These are phyloP conservation scores for Raddia guianensis DNA, from an alignment of 176 grass and related monocot genomes.

Conservation along the genomic window DNA sequence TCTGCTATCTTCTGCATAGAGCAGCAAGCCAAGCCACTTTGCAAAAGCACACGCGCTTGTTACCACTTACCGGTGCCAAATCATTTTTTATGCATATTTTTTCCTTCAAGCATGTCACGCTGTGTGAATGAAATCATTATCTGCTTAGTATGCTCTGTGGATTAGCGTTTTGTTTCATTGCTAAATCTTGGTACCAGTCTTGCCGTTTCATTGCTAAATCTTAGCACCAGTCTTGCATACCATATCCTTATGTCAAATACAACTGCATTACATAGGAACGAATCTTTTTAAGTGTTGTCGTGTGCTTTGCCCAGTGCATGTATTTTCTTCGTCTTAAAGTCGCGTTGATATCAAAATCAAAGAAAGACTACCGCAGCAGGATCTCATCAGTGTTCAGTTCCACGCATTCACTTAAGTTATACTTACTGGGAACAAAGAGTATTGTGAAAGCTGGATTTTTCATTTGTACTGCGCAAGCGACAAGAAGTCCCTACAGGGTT, in stretches of 20 bases:
- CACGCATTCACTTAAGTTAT: conserved; percentile 25
- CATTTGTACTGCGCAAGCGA: conserved; percentile 11
- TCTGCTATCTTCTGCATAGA: not conserved
- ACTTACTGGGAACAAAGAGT: conserved; percentile 10
- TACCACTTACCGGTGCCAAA: not conserved
- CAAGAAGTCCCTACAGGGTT: conserved; percentile 28
- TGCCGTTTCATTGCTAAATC: too few species aligned
- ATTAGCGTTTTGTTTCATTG: not conserved
- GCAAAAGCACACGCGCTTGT: not conserved
- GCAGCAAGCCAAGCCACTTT: not conserved
- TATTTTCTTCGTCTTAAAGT: conserved; percentile 17
- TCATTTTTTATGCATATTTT: not conserved
- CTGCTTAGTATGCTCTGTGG: not conserved
- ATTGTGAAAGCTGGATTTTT: conserved; percentile 4
- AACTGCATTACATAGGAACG: not conserved
- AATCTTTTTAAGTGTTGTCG: not conserved
- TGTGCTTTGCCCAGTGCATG: not conserved
- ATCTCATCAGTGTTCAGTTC: conserved; percentile 22
- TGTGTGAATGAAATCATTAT: not conserved
- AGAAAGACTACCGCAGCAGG: not conserved
- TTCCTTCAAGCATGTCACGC: not conserved
- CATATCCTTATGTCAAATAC: not conserved
- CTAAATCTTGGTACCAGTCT: too few species aligned
- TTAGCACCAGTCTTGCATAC: not conserved
- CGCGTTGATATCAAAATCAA: not conserved